These are phyloP conservation scores for Cicer cuneatum DNA, from an alignment of 306 rosid genomes.

Conservation along the genomic window DNA sequence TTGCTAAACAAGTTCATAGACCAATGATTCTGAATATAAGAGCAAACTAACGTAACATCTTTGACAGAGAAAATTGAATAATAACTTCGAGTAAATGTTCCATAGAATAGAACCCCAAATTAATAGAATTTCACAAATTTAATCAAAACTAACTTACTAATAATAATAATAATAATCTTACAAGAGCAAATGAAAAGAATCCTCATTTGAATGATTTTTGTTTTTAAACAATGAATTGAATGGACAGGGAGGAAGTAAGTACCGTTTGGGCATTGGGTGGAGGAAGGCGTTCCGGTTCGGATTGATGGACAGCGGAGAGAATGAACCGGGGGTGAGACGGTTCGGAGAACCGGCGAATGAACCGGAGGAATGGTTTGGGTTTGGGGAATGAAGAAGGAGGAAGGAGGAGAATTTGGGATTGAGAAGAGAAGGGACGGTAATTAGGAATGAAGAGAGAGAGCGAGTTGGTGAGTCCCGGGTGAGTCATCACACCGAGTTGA, in stretches of 20 bases:
- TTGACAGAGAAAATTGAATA: too few relatives aligned
- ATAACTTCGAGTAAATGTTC: too few relatives aligned
- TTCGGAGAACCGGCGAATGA: conserved; percentile 29
- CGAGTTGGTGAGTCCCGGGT: conserved; percentile 68
- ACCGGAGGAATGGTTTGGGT: conserved; percentile 39
- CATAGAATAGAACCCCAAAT: neutral
- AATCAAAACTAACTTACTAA: neutral
- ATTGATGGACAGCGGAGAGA: conserved; percentile 25
- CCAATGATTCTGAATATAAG: neutral
- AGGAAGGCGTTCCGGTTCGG: conserved; percentile 49
- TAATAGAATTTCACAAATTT: neutral
- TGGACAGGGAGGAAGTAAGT: neutral
- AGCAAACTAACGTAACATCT: neutral
- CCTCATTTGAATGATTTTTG: neutral
- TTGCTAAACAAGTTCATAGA: neutral
- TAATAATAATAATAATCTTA: neutral
- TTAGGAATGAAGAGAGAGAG: conserved; percentile 56
- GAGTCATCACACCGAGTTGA: conserved; percentile 59
- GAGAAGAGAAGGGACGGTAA: conserved; percentile 30
- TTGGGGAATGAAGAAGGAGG: conserved; percentile 27
- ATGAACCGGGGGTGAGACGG: neutral
- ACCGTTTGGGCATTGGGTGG: conserved; percentile 42
- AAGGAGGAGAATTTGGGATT: conserved; percentile 41
- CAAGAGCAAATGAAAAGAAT: neutral
- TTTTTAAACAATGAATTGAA: conserved; percentile 14